A percentile compares a stretch with the other conserved stretches of the same genome.
Evolutionary conservation across 192 early-diverging fungal genomes (phyloP).

Genomic region (Paraglomus brasilianum): DNA sequence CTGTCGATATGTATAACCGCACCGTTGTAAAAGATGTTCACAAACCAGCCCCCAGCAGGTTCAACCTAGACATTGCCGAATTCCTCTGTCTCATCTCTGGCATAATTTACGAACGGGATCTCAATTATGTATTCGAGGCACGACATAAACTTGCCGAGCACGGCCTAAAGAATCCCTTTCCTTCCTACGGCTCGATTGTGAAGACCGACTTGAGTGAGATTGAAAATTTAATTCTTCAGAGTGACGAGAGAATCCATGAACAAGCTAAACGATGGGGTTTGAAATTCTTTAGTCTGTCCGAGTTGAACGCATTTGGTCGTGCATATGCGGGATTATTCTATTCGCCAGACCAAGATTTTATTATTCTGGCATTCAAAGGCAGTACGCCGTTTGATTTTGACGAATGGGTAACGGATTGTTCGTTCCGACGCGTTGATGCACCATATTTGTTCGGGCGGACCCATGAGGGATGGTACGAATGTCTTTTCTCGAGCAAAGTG

Average conservation of each 20-base stretch:
- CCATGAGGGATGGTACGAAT: slow-evolving; percentile 55
- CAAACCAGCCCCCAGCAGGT: too few species aligned
- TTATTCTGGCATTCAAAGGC: slow-evolving; percentile 50
- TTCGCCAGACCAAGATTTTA: slow-evolving; percentile 41
- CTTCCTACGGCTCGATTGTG: too few species aligned
- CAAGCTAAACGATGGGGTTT: slow-evolving; percentile 34
- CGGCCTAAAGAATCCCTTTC: too few species aligned
- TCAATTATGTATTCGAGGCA: slow-evolving; percentile 41
- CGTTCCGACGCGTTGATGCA: slow-evolving; percentile 52
- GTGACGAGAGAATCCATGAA: slow-evolving; percentile 37
- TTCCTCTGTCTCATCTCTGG: neutral
- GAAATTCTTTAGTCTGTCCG: slow-evolving; percentile 44
- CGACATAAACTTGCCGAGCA: too few species aligned
- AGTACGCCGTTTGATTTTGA: slow-evolving; percentile 51
- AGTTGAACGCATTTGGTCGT: slow-evolving; percentile 49
- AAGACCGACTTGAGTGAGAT: too few species aligned
- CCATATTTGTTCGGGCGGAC: slow-evolving; percentile 49
- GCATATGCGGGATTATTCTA: slow-evolving; percentile 51
- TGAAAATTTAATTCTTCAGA: slow-evolving; percentile 33
- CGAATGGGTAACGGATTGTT: slow-evolving; percentile 47
- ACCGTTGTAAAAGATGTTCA: too few species aligned
- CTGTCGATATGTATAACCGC: too few species aligned
- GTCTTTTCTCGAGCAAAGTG: slow-evolving; percentile 43
- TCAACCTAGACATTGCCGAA: slow-evolving; percentile 1
- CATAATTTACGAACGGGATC: slow-evolving; percentile 15